These are phyloP conservation scores for Raffaelea ambrosiae DNA, from an alignment of 2,329 filamentous ascomycete genomes.

Conservation along the genomic window DNA sequence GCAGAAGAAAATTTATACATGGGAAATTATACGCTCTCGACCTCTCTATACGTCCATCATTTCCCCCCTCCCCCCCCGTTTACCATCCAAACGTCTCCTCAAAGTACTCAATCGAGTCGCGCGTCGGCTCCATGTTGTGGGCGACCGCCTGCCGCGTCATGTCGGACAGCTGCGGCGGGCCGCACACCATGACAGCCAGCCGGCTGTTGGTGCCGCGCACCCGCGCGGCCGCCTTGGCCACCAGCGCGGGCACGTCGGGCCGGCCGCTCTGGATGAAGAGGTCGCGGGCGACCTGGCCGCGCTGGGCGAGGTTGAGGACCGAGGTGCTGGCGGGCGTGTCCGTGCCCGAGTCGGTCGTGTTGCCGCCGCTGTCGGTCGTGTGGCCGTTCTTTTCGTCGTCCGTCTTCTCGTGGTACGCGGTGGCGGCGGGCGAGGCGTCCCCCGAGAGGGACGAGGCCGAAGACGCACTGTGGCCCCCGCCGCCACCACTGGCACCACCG, in stretches of 20 bases:
- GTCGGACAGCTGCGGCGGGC: conserved; percentile 1
- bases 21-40: no score
- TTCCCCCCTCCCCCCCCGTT: no score
- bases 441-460: neutral
- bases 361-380: neutral
- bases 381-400: neutral
- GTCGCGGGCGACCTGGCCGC: neutral
- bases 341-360: neutral
- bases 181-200: conserved; percentile 7
- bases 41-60: no score
- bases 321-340: neutral
- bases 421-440: neutral
- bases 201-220: neutral
- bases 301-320: neutral
- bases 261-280: neutral
- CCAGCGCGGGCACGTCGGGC: neutral
- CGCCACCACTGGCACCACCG: no score
- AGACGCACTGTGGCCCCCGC: no score
- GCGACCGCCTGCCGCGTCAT: neutral
- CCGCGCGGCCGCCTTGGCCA: neutral
- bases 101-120: conserved; percentile 6
- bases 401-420: neutral
- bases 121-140: neutral
- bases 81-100: conserved; percentile 7
- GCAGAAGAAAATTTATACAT: no score